Percentiles rank a stretch among this genome's conserved stretches.
These are phyloP conservation scores for Talaromyces sp. DNA, from an alignment of 2,329 filamentous ascomycete genomes.

Conservation along the genomic window DNA sequence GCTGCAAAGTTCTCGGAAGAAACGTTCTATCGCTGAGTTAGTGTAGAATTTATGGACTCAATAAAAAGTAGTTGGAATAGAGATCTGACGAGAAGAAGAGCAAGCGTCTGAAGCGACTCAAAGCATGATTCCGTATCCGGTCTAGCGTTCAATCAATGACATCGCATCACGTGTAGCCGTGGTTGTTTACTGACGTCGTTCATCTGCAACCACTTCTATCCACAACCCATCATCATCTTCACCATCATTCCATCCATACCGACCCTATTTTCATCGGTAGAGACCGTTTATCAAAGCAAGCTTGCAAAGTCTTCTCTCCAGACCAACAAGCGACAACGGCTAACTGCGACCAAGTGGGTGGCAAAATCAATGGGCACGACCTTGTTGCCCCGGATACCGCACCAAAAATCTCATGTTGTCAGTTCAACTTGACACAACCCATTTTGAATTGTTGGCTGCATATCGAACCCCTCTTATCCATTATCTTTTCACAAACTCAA, in stretches of 20 bases:
- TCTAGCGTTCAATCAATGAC: neutral
- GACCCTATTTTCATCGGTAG: neutral
- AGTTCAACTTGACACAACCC: conserved; percentile 4
- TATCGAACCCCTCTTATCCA: conserved; percentile 8
- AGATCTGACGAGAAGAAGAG: neutral
- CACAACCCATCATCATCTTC: conserved; percentile 1
- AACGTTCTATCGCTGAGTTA: neutral
- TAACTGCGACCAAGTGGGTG: neutral
- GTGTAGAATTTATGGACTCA: neutral
- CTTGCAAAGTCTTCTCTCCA: neutral
- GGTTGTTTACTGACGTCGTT: conserved; percentile 22
- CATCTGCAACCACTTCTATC: neutral
- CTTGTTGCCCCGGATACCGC: conserved; percentile 21
- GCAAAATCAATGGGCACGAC: neutral
- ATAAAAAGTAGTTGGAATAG: neutral
- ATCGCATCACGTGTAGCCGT: conserved; percentile 14
- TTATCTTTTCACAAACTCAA: neutral
- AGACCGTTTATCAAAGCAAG: neutral
- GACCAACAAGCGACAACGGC: neutral
- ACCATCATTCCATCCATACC: conserved; percentile 1
- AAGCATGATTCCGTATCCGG: neutral
- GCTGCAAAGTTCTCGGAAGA: conserved; percentile 5
- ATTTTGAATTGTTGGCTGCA: conserved; percentile 10
- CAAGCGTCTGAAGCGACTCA: neutral
- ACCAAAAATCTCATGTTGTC: conserved; percentile 1